Conservation (phyloP, 2,329 filamentous ascomycete species). For the Cladorrhinum sp. region DNA sequence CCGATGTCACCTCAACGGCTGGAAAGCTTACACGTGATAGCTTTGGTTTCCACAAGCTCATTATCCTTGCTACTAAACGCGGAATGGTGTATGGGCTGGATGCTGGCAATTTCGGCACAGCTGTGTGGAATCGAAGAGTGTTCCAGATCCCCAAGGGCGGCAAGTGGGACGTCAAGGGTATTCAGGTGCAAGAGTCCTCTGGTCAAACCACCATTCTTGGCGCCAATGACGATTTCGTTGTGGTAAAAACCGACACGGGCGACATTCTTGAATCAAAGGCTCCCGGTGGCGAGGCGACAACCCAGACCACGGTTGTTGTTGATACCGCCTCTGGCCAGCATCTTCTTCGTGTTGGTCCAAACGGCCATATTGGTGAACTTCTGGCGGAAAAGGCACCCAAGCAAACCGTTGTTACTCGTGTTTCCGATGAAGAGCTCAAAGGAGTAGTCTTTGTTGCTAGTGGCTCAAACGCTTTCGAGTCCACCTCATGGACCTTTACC, state of each 20-base stretch:
- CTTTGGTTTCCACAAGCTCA: constrained; percentile 86
- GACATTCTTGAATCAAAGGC: constrained; percentile 45
- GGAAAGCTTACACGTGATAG: constrained; percentile 60
- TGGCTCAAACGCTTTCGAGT: constrained; percentile 40
- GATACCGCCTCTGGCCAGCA: constrained; percentile 51
- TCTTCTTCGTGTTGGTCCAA: constrained; percentile 51
- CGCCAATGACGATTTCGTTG: constrained; percentile 59
- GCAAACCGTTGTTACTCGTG: constrained; percentile 54
- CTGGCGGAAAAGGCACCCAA: constrained; percentile 46
- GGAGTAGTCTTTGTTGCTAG: constrained; percentile 52
- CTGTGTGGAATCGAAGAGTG: constrained; percentile 72
- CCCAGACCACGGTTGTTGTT: constrained; percentile 50
- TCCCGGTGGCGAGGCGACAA: constrained; percentile 37
- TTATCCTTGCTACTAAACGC: constrained; percentile 74
- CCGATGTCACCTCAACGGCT: constrained; percentile 43
- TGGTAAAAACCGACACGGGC: constrained; percentile 54
- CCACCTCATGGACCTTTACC: constrained; percentile 70
- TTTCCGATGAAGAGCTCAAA: constrained; percentile 48
- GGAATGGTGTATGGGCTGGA: constrained; percentile 80
- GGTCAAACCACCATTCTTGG: constrained; percentile 58
- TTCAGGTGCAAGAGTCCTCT: constrained; percentile 58
- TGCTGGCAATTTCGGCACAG: constrained; percentile 66
- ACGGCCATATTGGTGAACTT: constrained; percentile 48
- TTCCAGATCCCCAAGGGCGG: constrained; percentile 54
- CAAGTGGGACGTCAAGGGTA: constrained; percentile 65